Conservation (phyloP, 768 basidiomycete genomes). For the Mrakia blollopis region DNA sequence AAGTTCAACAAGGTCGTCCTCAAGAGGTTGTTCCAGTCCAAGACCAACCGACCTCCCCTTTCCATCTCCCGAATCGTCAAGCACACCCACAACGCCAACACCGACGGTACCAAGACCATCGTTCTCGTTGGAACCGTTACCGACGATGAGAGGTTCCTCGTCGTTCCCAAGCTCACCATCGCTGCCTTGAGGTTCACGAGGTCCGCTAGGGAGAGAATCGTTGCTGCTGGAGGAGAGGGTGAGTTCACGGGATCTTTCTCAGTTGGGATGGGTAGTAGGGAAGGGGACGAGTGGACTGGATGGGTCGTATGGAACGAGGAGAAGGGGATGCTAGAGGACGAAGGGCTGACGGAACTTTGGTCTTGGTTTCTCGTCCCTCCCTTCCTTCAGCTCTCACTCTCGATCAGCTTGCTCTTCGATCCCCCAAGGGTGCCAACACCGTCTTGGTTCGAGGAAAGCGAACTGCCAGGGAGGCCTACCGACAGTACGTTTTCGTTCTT, state of each 20-base stretch:
- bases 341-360: conserved; percentile 20
- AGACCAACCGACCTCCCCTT: conserved; percentile 92
- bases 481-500: conserved; percentile 10
- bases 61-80: conserved; percentile 88
- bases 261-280: neutral
- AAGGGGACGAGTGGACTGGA: neutral
- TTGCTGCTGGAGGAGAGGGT: conserved; percentile 86
- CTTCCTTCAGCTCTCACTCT: conserved; percentile 62
- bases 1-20: conserved; percentile 95
- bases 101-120: conserved; percentile 63
- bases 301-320: neutral
- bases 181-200: conserved; percentile 94
- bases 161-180: conserved; percentile 82
- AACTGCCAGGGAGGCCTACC: conserved; percentile 68
- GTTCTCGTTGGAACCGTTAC: conserved; percentile 89
- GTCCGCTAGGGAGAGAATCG: conserved; percentile 86
- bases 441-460: conserved; percentile 86
- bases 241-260: neutral
- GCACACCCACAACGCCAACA: conserved; percentile 58
- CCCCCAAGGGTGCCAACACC: conserved; percentile 93
- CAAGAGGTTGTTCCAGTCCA: conserved; percentile 92
- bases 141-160: conserved; percentile 82
- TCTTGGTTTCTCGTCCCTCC: neutral
- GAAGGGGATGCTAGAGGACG: neutral
- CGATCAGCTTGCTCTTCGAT: conserved; percentile 90